Base-by-base conservation (phyloP, 1,139 yeast genomes). In the Zygosaccharomyces sapae region DNA sequence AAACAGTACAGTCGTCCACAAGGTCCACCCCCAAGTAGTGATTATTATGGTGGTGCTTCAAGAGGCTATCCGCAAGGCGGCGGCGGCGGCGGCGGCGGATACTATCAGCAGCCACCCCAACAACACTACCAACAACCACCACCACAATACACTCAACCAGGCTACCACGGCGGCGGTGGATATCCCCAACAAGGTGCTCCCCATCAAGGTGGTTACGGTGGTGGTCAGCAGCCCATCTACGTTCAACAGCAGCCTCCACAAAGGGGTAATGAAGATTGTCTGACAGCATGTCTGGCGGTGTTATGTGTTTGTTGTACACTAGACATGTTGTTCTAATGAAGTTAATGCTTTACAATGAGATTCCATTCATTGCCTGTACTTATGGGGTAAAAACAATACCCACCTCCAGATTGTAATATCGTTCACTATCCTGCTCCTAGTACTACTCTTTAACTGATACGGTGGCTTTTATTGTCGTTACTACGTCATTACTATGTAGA, bases 291-390 rank as follows among this genome's bases (percentile, higher is more conserved):
- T 70, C 71, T 83, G 57, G 88, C 82, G 27, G 88, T 86, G 7
- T 56, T 82, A 67, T 83, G 90, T 77, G 59, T 83, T 55, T 84
- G 92, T 65, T 83, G 86, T 68, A 80, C 89, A 4, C 70, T 83
- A 57, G 89, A 83, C 62, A 77, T 82, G 61, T 58, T 83, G 30
- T 80, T 83, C 65, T 83, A 71, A 59, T 33, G 10, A 25, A n/a
- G 5, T 16, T 16, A 16, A 16, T 16, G 16, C 16, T 16, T 7
- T n/a, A 30, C n/a, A 6, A 10, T 27, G 12, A 10, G 9, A 8
- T 2, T 9, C 27, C 9, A 7, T 24, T 3, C n/a, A 5, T 9
- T 27, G 4, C n/a, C n/a, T 27, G 31, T 27, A 27, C 12, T 27
- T 27, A 37, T 24, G 18, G 16, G 4, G 18, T 20, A 37, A 22